Evolutionary conservation across 495 filamentous ascomycete genomes (phyloP).

Genomic region (Podospora conica): DNA sequence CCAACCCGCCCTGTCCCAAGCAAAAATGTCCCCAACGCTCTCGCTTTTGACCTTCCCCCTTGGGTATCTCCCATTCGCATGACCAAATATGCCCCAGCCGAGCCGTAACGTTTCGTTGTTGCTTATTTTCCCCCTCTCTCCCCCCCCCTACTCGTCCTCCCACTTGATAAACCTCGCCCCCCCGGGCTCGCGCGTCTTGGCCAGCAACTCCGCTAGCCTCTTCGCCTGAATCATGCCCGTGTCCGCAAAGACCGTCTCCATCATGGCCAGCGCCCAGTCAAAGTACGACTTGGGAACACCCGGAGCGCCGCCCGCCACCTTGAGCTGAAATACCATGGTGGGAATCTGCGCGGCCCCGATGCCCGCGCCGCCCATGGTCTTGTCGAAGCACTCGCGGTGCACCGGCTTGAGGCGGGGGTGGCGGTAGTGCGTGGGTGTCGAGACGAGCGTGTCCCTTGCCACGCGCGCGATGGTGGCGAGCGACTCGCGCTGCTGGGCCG

Average conservation of each 20-base stretch:
- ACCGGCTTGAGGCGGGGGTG: conserved; percentile 31
- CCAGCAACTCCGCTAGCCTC: conserved; percentile 31
- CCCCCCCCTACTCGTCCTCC: not conserved
- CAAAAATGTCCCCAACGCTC: not conserved
- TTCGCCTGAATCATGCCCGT: conserved; percentile 44
- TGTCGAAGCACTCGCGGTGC: conserved; percentile 27
- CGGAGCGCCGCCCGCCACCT: conserved; percentile 37
- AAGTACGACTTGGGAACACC: conserved; percentile 33
- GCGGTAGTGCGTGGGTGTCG: conserved; percentile 41
- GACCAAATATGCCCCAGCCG: not conserved
- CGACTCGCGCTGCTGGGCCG: conserved; percentile 28
- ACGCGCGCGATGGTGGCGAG: conserved; percentile 27
- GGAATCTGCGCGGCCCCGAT: conserved; percentile 41
- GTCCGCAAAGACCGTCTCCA: conserved; percentile 38
- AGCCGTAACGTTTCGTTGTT: not conserved
- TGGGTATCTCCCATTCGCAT: not conserved
- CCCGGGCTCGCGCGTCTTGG: not conserved
- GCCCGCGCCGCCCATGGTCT: conserved; percentile 33
- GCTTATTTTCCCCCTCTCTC: not conserved
- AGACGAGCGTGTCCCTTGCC: conserved; percentile 37
- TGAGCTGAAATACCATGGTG: conserved; percentile 37
- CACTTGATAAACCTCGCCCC: not conserved
- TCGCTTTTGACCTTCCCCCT: not conserved
- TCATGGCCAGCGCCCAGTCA: conserved; percentile 31
- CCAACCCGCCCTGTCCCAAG: not conserved